Base-by-base conservation (phyloP, 768 basidiomycete species). In the Xerocomus spinulosus region DNA sequence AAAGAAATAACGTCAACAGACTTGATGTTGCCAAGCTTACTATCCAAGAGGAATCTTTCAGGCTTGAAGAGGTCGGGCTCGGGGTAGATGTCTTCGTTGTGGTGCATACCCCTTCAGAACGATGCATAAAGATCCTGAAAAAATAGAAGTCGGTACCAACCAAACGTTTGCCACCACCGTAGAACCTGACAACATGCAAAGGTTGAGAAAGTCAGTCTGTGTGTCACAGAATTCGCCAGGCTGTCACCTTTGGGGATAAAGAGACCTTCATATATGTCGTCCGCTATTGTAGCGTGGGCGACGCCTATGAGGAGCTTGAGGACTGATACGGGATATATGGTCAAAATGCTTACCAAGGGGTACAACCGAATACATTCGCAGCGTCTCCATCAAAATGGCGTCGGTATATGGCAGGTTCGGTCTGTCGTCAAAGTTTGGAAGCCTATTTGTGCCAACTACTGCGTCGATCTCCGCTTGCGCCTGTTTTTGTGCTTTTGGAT, bases 381-480 rank as follows among this genome's bases (percentile, higher is more conserved):
- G 29, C n/a, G 52, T 59, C 46, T 72, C 69, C 46, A 58, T 43
- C 20, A 59, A 46, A 9, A 66, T 10, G 9, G 64, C 69, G 20
- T 64, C 59, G 0, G 66, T 15, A 24, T 66, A 70, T 10, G 65
- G 63, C 4, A 68, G 33, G n/a, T 37, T 38, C 4, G 49, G 40
- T 42, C 55, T 44, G 26, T 68, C 62, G 17, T 48, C 54, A 18
- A 64, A 56, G 10, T 43, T 46, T 4, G 68, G 69, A 14, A 68
- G 50, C 9, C 62, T 46, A 33, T 52, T 42, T 10, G 37, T 49
- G 6, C 71, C 70, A 29, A 70, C 50, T 17, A 65, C 59, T 1
- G 40, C 32, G 12, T 61, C 56, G 10, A 71, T 45, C 46, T 70
- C 70, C 25, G 57, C 58, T 4, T 63, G 56, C 24, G 68, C 68